Percentiles rank a stretch among this genome's conserved stretches.
phyloP scores from a whole-genome alignment of 805 yeast genomes.

The Yamadazyma endophytica region DNA sequence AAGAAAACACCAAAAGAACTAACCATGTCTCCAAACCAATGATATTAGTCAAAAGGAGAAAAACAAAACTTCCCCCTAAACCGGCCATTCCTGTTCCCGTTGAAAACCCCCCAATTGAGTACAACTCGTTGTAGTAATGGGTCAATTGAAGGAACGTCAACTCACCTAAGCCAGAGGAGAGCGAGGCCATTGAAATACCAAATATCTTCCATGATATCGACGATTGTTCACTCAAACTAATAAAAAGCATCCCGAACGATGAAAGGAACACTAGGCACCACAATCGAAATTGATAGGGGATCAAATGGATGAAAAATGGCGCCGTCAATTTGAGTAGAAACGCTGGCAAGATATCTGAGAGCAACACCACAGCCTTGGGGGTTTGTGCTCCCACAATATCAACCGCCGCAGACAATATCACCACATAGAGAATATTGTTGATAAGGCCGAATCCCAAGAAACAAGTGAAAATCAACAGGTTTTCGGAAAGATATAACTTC shows the following conservation, averaged over 20 bases:
- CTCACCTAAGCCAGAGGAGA: conserved; percentile 89
- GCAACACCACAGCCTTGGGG: conserved; percentile 81
- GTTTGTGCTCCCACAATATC: conserved; percentile 80
- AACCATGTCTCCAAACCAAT: conserved; percentile 49
- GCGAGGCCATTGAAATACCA: conserved; percentile 77
- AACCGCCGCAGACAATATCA: conserved; percentile 85
- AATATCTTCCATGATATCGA: conserved; percentile 40
- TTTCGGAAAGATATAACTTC: conserved; percentile 2
- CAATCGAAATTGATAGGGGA: conserved; percentile 59
- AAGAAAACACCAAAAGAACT: conserved; percentile 53
- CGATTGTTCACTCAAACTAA: conserved; percentile 40
- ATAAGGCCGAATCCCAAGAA: conserved; percentile 84
- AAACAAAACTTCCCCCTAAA: conserved; percentile 70
- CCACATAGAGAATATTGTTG: conserved; percentile 87
- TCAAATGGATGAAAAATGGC: conserved; percentile 70
- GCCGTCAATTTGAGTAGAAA: conserved; percentile 66
- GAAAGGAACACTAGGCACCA: conserved; percentile 54
- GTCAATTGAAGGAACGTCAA: conserved; percentile 83
- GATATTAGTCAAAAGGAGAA: conserved; percentile 68
- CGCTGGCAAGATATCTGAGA: conserved; percentile 86
- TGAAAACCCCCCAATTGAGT: conserved; percentile 81
- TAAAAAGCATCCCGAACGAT: conserved; percentile 66
- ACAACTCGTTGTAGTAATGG: conserved; percentile 57
- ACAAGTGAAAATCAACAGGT: conserved; percentile 34
- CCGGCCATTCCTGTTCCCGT: conserved; percentile 98